Evolutionary conservation across 345 rosid genomes (phyloP), one percentile per base, ranked within the genome.

Genomic region (Boechera retrofracta): DNA sequence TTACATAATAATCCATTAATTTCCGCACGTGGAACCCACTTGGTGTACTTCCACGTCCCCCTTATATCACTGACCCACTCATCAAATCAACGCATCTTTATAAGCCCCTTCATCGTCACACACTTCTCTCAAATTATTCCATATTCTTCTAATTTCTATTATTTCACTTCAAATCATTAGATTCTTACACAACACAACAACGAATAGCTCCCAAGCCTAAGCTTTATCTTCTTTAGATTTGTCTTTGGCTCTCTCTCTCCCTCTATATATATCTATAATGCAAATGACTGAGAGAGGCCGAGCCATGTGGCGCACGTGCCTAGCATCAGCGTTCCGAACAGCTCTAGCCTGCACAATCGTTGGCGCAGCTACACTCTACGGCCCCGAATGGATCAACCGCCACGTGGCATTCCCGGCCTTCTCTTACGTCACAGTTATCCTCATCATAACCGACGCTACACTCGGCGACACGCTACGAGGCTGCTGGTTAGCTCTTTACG

Each of bases 331-430:
- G 48, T 83, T 86, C 77, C 82, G 97, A 28, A 83, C 95, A 8
- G 85, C 97, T 55, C 78, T 94, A 36, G 98, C 98, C 13, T 90
- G 97, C 85, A 75, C 83, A 49, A 80, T 88, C 60, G 89, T 94
- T 13, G 98, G 97, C 21, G 60, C 71, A 38, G 28, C 62, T 72
- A 89, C 97, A 75, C 83, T 94, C 8, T 87, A 87, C 66, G 94
- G 97, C 8, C 97, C 97, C 0, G 26, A 78, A 4, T 67, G 82
- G 45, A 6, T 94, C 73, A 78, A 12, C 32, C 82, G 73, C 49
- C 81, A 77, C 44, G 81, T 88, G 6, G 83, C 88, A 31, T 85
- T 92, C 69, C 97, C 98, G 0, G 89, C 98, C 18, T 94, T 92
- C 64, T 86, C 97, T 58, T 94, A 91, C 74, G 97, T 92, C 47